Base-by-base conservation (phyloP, 371 early-diverging fungal genomes). In the Mucor sp. region DNA sequence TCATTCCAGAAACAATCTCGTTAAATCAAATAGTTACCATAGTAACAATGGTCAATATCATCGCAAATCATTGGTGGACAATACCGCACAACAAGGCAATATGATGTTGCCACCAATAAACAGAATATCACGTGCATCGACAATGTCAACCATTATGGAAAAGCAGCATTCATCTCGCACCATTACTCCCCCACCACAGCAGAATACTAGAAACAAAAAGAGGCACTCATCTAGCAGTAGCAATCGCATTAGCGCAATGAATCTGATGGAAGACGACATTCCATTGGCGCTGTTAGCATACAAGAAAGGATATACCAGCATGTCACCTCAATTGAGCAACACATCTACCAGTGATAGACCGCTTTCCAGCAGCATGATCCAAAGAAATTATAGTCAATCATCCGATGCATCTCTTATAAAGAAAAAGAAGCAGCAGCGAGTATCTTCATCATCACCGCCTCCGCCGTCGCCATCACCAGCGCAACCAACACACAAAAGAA, bases 201-300 rank as follows among this genome's bases (percentile, higher is more conserved):
- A 43, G 41, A 55, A 56, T 4, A 30, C 58, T 11, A 44, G 23
- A n/a, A 32, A 56, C 17, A 56, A 56, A 23, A 50, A 50, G 12
- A 50, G 50, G 23, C 21, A 50, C 12, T 50, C 50, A n/a, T 61
- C 62, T 6, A 70, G 48, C 27, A 58, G 41, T 28, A 58, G 41
- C 21, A 44, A 61, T 15, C 37, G 39, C 9, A 37, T 37, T 39
- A 32, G 50, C 37, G 30, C 68, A 19, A 4, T 25, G 11, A 55
- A 37, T 43, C 19, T 44, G 27, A 17, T 27, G 19, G 75, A 75
- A 7, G 75, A 75, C 19, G 67, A 75, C 53, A 58, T 75, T 12
- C 75, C 75, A 30, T 59, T 75, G 19, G 75, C 75, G 27, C 28
- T 75, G 15, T 48, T 74, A 15, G 74, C 74, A 6, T 74, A 70